Base-by-base conservation (phyloP, 2,329 filamentous ascomycete genomes). In the Beauveria scarabaeidicola region DNA sequence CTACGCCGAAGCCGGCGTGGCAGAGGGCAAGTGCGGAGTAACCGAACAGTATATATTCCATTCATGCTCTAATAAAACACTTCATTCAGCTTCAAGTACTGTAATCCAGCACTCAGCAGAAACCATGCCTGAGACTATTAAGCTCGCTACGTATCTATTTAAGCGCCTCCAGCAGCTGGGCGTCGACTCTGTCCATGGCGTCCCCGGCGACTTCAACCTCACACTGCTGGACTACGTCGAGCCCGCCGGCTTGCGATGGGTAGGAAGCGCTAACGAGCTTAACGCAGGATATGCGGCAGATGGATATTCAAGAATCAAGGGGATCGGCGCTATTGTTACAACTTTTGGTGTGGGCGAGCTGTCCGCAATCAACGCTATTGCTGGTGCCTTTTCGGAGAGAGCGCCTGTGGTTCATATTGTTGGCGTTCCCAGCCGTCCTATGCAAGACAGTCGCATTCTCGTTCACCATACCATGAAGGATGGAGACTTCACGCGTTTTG, bases 81-180 rank as follows among this genome's bases (percentile, higher is more conserved):
- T 50, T 48, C 21, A 11, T n/a, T 48, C 15, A 15, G 11, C 11
- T 15, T 7, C 8, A 46, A 32, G 6, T 38, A 13, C 9, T 4
- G 15, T 9, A 48, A 21, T 27, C 29, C 29, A 41, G 17, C 5
- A 25, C 7, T 44, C 5, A 44, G 4, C 6, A 21, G 23, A 13
- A 32, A 55, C 46, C 13, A 53, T 60, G 62, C 77, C 41, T 3
- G 13, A 53, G 23, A 63, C 60, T 2, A 46, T 63, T 32, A 78
- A 82, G 61, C 77, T 85, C 54, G 80, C 81, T 48, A 78, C 84
- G 65, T 87, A 87, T 63, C 77, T 88, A 64, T 86, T 85, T 66
- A 77, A 73, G 38, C 75, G 85, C 50, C 74, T 87, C 15, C 72
- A 78, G 62, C 78, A 87, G 65, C 73, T 87, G 13, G 83, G 84